A percentile compares a stretch with the other conserved stretches of the same genome.
These are phyloP conservation scores for Alnus rubra DNA, from an alignment of 306 rosid genomes.

Conservation along the genomic window DNA sequence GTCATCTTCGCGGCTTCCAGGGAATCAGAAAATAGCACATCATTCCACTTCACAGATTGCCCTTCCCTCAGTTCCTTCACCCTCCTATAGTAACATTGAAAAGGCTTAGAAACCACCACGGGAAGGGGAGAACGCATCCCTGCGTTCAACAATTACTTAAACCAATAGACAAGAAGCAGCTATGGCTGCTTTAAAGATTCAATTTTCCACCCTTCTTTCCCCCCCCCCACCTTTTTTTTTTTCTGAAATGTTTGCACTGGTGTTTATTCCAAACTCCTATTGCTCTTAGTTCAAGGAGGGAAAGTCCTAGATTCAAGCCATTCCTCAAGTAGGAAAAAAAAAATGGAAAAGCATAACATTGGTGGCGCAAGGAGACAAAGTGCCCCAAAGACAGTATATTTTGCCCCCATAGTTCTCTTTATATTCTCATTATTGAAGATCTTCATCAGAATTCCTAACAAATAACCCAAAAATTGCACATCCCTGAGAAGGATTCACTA, in stretches of 20 bases:
- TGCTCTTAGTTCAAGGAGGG: background rate
- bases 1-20: no score
- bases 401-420: background rate
- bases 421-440: background rate
- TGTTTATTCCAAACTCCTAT: background rate
- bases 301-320: background rate
- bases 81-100: no score
- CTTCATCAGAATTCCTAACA: background rate
- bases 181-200: background rate
- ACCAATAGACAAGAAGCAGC: background rate
- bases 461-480: background rate
- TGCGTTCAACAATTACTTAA: background rate
- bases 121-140: no score
- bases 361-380: background rate
- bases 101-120: no score
- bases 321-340: background rate
- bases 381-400: background rate
- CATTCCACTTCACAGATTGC: no score
- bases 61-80: no score
- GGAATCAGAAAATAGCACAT: no score
- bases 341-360: background rate
- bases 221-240: no score
- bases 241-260: background rate
- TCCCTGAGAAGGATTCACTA: background rate
- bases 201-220: background rate